Conservation (phyloP, 768 basidiomycete genomes). For the Suillus discolor region DNA sequence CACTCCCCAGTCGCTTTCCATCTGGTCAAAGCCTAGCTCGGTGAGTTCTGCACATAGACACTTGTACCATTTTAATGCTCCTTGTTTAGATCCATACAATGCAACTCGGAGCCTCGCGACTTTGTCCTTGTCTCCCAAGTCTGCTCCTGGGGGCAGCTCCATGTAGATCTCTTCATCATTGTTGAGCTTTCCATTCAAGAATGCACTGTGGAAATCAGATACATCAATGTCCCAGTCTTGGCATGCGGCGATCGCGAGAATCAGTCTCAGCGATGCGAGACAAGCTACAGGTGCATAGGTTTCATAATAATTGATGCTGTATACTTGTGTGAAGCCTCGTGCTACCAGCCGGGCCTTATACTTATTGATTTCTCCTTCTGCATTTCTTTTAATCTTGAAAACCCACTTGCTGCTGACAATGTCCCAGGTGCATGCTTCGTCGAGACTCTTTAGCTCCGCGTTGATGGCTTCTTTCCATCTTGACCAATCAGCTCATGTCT, state of each 20-base stretch:
- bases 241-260: too few species aligned
- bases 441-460: too few species aligned
- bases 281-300: background rate
- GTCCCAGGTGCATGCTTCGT: background rate
- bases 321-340: conserved; percentile 12
- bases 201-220: too few species aligned
- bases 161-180: conserved; percentile 25
- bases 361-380: conserved; percentile 32
- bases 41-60: too few species aligned
- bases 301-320: conserved; percentile 11
- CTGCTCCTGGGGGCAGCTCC: conserved; percentile 33
- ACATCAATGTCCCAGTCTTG: too few species aligned
- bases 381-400: conserved; percentile 42
- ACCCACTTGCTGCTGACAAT: conserved; percentile 38
- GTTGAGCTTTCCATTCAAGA: too few species aligned
- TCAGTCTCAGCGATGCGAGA: background rate
- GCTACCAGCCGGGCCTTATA: too few species aligned
- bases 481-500: background rate
- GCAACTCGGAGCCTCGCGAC: conserved; percentile 15
- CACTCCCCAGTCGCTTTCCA: too few species aligned
- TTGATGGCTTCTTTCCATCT: conserved; percentile 4
- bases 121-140: conserved; percentile 1
- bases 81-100: conserved; percentile 15
- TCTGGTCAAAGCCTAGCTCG: too few species aligned
- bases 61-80: background rate